phyloP scores from a whole-genome alignment of 148 eudicot species.

The Beta vulgaris region DNA sequence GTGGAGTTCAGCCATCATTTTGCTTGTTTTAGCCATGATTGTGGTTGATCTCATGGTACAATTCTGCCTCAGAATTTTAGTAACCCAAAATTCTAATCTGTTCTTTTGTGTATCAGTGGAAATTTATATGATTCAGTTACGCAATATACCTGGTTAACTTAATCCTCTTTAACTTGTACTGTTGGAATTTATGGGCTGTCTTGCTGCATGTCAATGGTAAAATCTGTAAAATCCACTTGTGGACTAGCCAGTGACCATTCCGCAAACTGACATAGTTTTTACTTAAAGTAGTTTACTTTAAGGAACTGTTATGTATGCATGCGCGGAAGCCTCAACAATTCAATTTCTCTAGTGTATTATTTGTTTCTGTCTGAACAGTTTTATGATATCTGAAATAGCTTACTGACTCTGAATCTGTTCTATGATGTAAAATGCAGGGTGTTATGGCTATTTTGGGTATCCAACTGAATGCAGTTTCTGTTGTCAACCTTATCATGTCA shows the following conservation, averaged over 20 bases:
- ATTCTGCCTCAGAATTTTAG: not conserved
- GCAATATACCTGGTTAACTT: not conserved
- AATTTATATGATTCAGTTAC: not conserved
- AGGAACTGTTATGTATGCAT: not conserved
- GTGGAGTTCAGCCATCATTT: slow-evolving; percentile 61
- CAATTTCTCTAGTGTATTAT: not conserved
- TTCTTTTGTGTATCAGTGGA: not conserved
- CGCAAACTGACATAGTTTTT: not conserved
- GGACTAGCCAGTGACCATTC: not conserved
- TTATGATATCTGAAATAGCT: not conserved
- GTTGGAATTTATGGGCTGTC: not conserved
- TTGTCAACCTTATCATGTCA: slow-evolving; percentile 95
- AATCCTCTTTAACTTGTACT: not conserved
- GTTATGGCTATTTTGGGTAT: slow-evolving; percentile 85
- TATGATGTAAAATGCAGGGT: slow-evolving; percentile 62
- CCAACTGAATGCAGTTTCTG: slow-evolving; percentile 90
- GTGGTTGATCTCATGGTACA: slow-evolving; percentile 66
- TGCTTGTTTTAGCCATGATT: slow-evolving; percentile 66
- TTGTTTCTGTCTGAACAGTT: not conserved
- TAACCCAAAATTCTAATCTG: not conserved
- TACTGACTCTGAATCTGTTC: slow-evolving; percentile 8
- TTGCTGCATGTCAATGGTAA: not conserved
- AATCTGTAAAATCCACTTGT: not conserved
- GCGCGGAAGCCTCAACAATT: not conserved
- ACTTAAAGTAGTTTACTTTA: not conserved